Percentiles rank a stretch among this genome's conserved stretches.
Conservation (phyloP, 768 basidiomycete genomes). For the Lactarius trivialis region DNA sequence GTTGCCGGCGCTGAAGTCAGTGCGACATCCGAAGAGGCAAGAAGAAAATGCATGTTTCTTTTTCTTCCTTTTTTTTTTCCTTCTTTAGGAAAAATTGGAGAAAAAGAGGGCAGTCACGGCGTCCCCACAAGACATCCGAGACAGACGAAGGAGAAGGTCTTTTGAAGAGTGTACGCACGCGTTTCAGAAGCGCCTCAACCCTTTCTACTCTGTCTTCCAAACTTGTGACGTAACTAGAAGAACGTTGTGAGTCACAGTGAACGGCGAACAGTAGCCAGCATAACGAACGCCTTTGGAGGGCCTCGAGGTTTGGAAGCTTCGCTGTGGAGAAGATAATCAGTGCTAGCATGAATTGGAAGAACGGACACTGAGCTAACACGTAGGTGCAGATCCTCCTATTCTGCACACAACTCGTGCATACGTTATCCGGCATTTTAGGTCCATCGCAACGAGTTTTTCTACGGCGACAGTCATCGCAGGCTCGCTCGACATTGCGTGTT, state of each 20-base stretch:
- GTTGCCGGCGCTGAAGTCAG: not conserved
- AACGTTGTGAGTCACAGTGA: not conserved
- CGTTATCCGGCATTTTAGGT: conserved; percentile 30
- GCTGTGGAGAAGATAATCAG: conserved; percentile 21
- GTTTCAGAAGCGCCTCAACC: conserved; percentile 32
- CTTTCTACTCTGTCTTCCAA: conserved; percentile 35
- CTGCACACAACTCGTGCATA: conserved; percentile 35
- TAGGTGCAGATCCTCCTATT: conserved; percentile 32
- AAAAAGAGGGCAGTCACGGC: not conserved
- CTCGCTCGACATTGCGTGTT: conserved; percentile 32
- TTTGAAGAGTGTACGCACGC: conserved; percentile 28
- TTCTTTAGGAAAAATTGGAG: not conserved
- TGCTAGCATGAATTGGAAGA: not conserved
- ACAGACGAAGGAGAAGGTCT: not conserved
- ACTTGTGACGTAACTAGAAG: conserved; percentile 29
- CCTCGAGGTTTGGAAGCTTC: conserved; percentile 35
- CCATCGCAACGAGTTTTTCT: conserved; percentile 33
- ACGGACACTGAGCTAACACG: conserved; percentile 24
- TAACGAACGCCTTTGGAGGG: conserved; percentile 36
- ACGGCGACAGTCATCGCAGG: conserved; percentile 32
- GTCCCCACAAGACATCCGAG: not conserved
- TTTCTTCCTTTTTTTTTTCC: no score
- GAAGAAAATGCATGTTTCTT: not conserved
- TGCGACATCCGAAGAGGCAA: not conserved
- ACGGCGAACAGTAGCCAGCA: not conserved